Conservation (phyloP, 2,329 filamentous ascomycete genomes). For the Epichloe baconii region DNA sequence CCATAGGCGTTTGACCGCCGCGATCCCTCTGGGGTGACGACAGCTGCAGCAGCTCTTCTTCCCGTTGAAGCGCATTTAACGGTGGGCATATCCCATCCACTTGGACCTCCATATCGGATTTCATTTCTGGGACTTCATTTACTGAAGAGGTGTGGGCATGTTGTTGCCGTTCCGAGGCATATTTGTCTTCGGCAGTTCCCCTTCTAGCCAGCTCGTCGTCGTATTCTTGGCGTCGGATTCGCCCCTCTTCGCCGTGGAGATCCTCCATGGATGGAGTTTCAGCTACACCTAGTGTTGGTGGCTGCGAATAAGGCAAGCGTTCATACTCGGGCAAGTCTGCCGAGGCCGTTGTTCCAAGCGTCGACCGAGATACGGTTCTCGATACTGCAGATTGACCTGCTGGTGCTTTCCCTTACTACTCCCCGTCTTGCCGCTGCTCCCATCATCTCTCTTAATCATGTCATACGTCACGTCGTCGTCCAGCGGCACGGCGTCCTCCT, state of each 20-base stretch:
- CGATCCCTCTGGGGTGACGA: neutral
- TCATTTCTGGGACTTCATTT: conserved; percentile 10
- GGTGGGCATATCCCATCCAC: conserved; percentile 16
- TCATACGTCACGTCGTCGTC: conserved; percentile 86
- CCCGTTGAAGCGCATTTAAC: conserved; percentile 5
- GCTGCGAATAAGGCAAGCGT: conserved; percentile 16
- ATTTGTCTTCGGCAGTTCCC: conserved; percentile 35
- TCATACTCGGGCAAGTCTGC: conserved; percentile 17
- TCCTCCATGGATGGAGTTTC: conserved; percentile 35
- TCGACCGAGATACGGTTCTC: conserved; percentile 46
- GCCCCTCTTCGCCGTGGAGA: conserved; percentile 39
- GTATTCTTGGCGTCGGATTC: conserved; percentile 37
- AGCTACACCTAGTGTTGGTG: conserved; percentile 23
- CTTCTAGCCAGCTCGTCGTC: conserved; percentile 38
- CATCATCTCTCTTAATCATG: conserved; percentile 64
- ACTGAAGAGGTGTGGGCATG: conserved; percentile 7
- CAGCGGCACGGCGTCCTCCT: conserved; percentile 84
- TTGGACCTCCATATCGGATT: conserved; percentile 13
- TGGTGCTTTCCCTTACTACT: conserved; percentile 46
- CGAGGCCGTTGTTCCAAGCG: conserved; percentile 33
- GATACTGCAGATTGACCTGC: conserved; percentile 23
- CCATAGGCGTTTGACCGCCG: neutral
- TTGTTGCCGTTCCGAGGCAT: conserved; percentile 39
- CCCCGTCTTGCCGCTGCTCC: conserved; percentile 44
- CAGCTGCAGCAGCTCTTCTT: neutral